These are phyloP conservation scores for Dillenia turbinata DNA, from an alignment of 164 flowering plant species.

Conservation along the genomic window DNA sequence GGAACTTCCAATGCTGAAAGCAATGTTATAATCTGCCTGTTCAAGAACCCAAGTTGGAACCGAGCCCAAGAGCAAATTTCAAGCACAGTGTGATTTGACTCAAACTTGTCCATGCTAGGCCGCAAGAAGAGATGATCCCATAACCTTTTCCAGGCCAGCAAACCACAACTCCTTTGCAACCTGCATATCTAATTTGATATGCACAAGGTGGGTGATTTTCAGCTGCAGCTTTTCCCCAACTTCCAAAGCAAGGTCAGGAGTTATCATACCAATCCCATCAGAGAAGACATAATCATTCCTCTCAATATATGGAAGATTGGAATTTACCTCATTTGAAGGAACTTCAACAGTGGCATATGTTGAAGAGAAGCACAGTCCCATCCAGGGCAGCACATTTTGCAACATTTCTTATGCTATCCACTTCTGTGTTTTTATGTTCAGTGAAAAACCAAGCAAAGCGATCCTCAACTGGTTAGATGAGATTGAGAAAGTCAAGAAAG, in stretches of 20 bases:
- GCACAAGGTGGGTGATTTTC: conserved; percentile 63
- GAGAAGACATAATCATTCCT: conserved; percentile 75
- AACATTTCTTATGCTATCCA: conserved; percentile 38
- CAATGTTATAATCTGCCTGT: conserved; percentile 78
- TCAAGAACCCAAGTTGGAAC: conserved; percentile 92
- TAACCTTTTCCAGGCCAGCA: conserved; percentile 70
- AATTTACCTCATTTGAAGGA: conserved; percentile 43
- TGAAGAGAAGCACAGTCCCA: conserved; percentile 97
- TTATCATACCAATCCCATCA: conserved; percentile 87
- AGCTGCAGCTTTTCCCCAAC: conserved; percentile 68
- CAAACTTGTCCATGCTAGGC: conserved; percentile 84
- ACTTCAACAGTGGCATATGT: conserved; percentile 90
- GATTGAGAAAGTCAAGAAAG: conserved; percentile 85
- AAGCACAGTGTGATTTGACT: conserved; percentile 54
- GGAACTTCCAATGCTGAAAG: conserved; percentile 69
- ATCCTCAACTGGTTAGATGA: conserved; percentile 89
- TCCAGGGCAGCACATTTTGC: conserved; percentile 96
- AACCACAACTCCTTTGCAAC: conserved; percentile 91
- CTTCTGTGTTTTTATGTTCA: conserved; percentile 35
- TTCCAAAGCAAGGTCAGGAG: conserved; percentile 76
- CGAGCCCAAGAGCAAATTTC: conserved; percentile 92
- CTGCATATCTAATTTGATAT: conserved; percentile 89
- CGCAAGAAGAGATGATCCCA: conserved; percentile 52
- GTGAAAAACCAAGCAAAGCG: conserved; percentile 98
- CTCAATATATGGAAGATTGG: conserved; percentile 52